Base-by-base conservation (phyloP, 2,329 filamentous ascomycete genomes). In the Aureobasidium sp. region DNA sequence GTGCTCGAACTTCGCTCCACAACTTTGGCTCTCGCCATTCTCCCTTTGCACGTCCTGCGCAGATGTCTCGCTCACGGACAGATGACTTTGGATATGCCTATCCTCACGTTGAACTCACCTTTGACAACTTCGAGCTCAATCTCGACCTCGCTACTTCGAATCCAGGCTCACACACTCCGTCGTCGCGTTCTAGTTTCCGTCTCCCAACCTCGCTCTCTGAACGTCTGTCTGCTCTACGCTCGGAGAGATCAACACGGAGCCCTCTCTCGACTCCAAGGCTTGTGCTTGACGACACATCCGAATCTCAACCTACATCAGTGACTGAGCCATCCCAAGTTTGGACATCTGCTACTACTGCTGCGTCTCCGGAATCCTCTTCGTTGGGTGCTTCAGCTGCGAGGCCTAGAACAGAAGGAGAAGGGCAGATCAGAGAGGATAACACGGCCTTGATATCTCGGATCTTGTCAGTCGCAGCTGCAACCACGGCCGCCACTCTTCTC, bases 401-500 rank as follows among this genome's bases (percentile, higher is more conserved):
- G 29, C 36, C 61, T 29, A 53, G 48, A 50, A 50, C 41, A 20
- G 56, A 39, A 58, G 84, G 62, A 76, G 83, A 64, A 75, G 83
- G 61, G 78, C 83, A 50, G 80, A 82, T 26, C 75, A 84, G 59
- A 71, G 83, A 86, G 67, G 84, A 87, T 68, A 84, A 86, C 68
- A 84, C 83, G 3, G 82, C 82, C n/a, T 76, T 80, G 69, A 74
- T 87, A 36, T 86, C 84, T 47, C 78, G 84, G 46, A 77, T 87
- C 34, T 75, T 87, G 20, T 85, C 85, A 51, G 79, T 86, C 26
- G 84, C 85, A 34, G 85, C 85, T 15, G 82, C 84, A 42, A 83
- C 84, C 13, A 87, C 86, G 41, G 85, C 85, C 58, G 83, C 84
- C 50, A 85, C 86, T 61, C 76, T 87, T 41, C 85, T 86, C 65